These are phyloP conservation scores for Taphrina flavorubra DNA, from an alignment of 1,139 yeast species.

Conservation along the genomic window DNA sequence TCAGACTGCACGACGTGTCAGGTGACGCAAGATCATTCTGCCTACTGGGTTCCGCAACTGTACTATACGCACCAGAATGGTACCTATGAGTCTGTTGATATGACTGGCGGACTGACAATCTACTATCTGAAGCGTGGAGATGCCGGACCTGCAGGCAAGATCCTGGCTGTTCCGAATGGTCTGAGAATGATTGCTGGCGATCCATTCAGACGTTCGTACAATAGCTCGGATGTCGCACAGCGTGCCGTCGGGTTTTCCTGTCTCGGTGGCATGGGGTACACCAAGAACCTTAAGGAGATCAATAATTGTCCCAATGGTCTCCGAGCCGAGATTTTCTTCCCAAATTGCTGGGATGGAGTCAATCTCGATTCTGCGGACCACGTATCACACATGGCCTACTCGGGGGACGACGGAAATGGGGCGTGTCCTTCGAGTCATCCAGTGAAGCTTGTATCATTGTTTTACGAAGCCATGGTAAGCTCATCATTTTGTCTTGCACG, in stretches of 20 bases:
- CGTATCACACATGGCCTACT: conserved; percentile 42
- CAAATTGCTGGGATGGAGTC: conserved; percentile 44
- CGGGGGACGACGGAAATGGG: conserved; percentile 39
- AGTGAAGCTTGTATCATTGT: conserved; percentile 35
- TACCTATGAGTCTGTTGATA: conserved; percentile 30
- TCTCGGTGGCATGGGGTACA: conserved; percentile 38
- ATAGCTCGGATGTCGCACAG: conserved; percentile 28
- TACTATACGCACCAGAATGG: conserved; percentile 39
- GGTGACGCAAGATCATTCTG: conserved; percentile 38
- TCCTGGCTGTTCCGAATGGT: conserved; percentile 39
- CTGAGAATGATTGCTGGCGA: conserved; percentile 41
- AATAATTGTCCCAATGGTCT: conserved; percentile 42
- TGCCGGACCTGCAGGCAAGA: conserved; percentile 34
- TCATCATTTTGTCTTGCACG: neutral
- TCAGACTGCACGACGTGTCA: conserved; percentile 41
- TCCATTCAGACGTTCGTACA: conserved; percentile 31
- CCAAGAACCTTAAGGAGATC: conserved; percentile 12
- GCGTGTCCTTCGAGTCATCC: conserved; percentile 42
- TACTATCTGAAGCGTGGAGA: conserved; percentile 41
- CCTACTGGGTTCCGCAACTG: conserved; percentile 42
- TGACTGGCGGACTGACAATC: conserved; percentile 31
- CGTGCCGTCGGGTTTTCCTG: conserved; percentile 40
- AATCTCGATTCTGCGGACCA: conserved; percentile 42
- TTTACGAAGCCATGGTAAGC: conserved; percentile 37
- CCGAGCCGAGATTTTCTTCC: conserved; percentile 43